phyloP scores from a whole-genome alignment of 345 rosid genomes.

The Syzygium aqueum region DNA sequence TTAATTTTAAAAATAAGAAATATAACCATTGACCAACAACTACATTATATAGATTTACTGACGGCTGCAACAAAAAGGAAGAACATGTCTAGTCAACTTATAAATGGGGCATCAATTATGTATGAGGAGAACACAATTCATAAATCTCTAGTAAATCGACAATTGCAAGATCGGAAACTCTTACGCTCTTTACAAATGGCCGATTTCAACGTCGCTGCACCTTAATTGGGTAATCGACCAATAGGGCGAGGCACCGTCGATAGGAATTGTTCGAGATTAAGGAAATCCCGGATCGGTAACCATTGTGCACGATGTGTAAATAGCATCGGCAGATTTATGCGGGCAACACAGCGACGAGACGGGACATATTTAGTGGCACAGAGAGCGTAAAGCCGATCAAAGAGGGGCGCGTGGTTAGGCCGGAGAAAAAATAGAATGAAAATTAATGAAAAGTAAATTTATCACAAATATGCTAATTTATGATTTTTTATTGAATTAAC shows the following conservation, averaged over 20 bases:
- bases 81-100: not conserved
- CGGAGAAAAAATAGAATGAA: accelerated
- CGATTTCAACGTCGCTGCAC: too few species aligned
- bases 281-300: accelerated
- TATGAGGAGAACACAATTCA: not conserved
- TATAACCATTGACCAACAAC: not conserved
- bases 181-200: not conserved
- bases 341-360: not conserved
- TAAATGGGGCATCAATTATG: not conserved
- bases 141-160: not conserved
- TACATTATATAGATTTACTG: not conserved
- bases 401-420: not conserved
- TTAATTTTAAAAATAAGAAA: not conserved
- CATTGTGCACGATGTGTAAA: too few species aligned
- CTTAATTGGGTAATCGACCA: not conserved
- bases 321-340: too few species aligned
- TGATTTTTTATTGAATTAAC: too few species aligned
- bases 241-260: not conserved
- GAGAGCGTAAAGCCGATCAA: not conserved
- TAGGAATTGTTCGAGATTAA: not conserved
- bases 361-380: not conserved
- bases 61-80: not conserved
- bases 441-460: too few species aligned
- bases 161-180: not conserved
- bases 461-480: too few species aligned